Evolutionary conservation across 2,329 filamentous ascomycete species (phyloP), one percentile per base, ranked within the genome.

Genomic region (Tolypocladium ophioglossoides): DNA sequence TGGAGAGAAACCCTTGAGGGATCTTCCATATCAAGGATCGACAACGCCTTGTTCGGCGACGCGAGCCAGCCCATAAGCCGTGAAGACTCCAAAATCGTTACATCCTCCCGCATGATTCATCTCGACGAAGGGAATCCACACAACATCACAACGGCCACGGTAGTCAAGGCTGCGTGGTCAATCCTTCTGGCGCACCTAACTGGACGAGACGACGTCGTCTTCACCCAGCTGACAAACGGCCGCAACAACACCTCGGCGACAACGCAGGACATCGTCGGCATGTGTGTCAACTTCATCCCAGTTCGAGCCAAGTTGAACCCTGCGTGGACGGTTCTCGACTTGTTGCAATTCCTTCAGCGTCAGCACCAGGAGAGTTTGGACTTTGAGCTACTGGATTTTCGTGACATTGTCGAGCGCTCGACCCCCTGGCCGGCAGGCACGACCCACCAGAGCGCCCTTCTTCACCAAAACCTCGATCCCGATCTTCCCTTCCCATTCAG

Each of bases 401-500:
- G 47, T 27, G 56, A 63, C 12, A 63, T 64, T 6, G 64, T 63
- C 16, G 18, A 41, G 30, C 60, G 57, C 16, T 64, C 62, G 46
- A 63, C 59, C 2, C 51, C 59, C 2, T 65, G 63, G 63, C 18
- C 24, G 18, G 22, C 3, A 9, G 4, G 63, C 58, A 4, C 57
- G 72, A 77, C 57, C 73, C 75, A 0, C 34, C 55, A 57, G 35
- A 57, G 53, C 50, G 51, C 55, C 14, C 70, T 80, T 1, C 76
- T 79, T 11, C 77, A 80, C 62, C 78, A 80, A 63, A 77, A 79
- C 59, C 76, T 78, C 46, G 76, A 78, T 44, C 79, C 82, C 59
- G 79, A 82, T 18, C 79, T 83, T 59, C 70, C 68, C 32, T 71
- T 81, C 18, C 59, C 56, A 8, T 70, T 74, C 56, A 63, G 65